Conservation (phyloP, 768 basidiomycete species). For the Cytidiella melzeri region DNA sequence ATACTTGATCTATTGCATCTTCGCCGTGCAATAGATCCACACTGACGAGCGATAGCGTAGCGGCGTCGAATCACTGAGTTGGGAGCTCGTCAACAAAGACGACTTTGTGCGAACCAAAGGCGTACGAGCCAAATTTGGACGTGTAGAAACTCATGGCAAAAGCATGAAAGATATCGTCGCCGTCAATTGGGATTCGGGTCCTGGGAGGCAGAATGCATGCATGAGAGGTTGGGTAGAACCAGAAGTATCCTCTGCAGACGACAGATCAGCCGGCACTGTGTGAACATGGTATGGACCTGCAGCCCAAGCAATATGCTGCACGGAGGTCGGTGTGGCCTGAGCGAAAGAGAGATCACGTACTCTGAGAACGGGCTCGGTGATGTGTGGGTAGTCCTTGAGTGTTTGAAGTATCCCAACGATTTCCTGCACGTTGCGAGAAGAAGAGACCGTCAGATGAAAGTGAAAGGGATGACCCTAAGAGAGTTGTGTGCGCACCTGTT, state of each 20-base stretch:
- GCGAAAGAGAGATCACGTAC: constrained; percentile 89
- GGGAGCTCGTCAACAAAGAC: constrained; percentile 91
- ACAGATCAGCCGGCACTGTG: constrained; percentile 57
- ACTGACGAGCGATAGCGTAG: constrained; percentile 74
- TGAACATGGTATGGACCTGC: constrained; percentile 89
- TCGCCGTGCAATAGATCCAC: constrained; percentile 82
- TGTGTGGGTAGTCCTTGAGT: too few species aligned
- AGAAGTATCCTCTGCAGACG: constrained; percentile 52
- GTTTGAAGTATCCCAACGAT: too few species aligned
- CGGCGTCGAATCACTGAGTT: constrained; percentile 74
- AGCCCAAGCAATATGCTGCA: constrained; percentile 95
- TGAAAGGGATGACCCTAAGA: too few species aligned
- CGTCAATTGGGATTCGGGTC: constrained; percentile 66
- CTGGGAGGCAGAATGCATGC: constrained; percentile 90
- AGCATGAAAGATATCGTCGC: constrained; percentile 74
- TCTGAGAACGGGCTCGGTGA: too few species aligned
- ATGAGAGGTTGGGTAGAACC: constrained; percentile 67
- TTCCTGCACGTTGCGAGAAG: too few species aligned
- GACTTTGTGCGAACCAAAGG: constrained; percentile 90
- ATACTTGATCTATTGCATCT: constrained; percentile 87
- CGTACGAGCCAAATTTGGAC: constrained; percentile 91
- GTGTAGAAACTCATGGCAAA: constrained; percentile 90
- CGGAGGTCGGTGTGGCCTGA: constrained; percentile 80
- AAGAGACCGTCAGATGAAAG: too few species aligned
- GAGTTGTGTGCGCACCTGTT: too few species aligned